phyloP scores from a whole-genome alignment of 2,329 filamentous ascomycete genomes.

The Cladobotryum mycophilum region DNA sequence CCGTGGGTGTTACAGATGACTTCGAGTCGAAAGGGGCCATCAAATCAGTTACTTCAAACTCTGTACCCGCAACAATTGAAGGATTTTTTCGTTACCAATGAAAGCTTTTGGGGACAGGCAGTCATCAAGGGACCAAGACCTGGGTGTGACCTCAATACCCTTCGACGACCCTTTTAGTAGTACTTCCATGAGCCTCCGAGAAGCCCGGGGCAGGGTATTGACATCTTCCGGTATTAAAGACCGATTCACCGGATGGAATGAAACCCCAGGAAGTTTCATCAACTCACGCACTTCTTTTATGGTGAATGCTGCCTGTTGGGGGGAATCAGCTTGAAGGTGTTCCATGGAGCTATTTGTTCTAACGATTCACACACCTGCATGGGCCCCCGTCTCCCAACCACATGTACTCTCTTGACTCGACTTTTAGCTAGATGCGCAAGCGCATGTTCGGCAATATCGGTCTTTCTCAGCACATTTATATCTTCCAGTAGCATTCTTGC shows the following conservation, averaged over 20 bases:
- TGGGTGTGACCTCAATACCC: conserved; percentile 33
- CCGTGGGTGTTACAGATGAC: conserved; percentile 43
- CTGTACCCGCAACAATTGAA: conserved; percentile 53
- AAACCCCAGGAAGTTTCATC: conserved; percentile 66
- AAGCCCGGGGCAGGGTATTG: conserved; percentile 65
- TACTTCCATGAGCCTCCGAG: conserved; percentile 73
- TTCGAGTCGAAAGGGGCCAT: conserved; percentile 47
- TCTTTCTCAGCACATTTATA: conserved; percentile 65
- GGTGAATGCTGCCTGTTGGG: conserved; percentile 72
- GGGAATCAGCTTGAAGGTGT: not conserved
- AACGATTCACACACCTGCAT: conserved; percentile 57
- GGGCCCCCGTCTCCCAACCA: conserved; percentile 86
- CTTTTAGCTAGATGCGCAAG: conserved; percentile 66
- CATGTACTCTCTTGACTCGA: conserved; percentile 68
- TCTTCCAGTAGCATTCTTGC: conserved; percentile 78
- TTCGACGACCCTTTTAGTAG: conserved; percentile 64
- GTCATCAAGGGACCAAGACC: conserved; percentile 80
- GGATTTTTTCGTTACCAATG: conserved; percentile 40
- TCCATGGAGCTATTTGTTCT: no score
- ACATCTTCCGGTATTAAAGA: conserved; percentile 62
- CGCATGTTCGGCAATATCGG: conserved; percentile 85
- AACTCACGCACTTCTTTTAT: conserved; percentile 92
- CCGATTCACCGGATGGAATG: conserved; percentile 62
- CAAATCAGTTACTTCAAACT: conserved; percentile 59
- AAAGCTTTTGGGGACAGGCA: conserved; percentile 74